Percentiles rank a stretch among this genome's conserved stretches.
Conservation (phyloP, 2,329 filamentous ascomycete species). For the Verticillium nonalfalfae region DNA sequence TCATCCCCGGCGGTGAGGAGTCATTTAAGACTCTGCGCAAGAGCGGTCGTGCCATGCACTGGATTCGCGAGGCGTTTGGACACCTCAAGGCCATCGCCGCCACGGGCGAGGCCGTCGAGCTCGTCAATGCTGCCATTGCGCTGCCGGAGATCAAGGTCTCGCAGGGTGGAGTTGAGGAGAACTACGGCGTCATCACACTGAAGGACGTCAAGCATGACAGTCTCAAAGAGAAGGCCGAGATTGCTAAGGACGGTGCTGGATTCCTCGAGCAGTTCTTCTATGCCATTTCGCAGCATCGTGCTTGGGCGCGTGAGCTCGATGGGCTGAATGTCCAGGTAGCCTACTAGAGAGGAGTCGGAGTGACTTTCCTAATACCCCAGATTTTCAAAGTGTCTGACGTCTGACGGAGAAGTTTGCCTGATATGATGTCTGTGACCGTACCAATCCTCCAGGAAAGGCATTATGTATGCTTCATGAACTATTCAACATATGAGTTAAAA, state of each 20-base stretch:
- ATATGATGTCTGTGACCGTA: too few relatives aligned
- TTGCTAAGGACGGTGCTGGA: slow-evolving; percentile 59
- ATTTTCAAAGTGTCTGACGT: too few relatives aligned
- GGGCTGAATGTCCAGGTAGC: slow-evolving; percentile 62
- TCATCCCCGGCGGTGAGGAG: slow-evolving; percentile 65
- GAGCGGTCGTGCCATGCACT: slow-evolving; percentile 69
- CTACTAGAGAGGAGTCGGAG: slow-evolving; percentile 40
- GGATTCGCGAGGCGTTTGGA: slow-evolving; percentile 73
- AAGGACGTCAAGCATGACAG: slow-evolving; percentile 44
- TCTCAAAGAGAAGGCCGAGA: slow-evolving; percentile 54
- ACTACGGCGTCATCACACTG: slow-evolving; percentile 73
- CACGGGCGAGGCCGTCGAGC: slow-evolving; percentile 62
- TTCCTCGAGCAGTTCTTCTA: slow-evolving; percentile 68
- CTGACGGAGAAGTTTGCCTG: too few relatives aligned
- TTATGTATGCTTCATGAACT: too few relatives aligned
- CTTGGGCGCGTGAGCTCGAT: slow-evolving; percentile 67
- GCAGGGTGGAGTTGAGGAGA: slow-evolving; percentile 48
- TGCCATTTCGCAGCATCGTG: slow-evolving; percentile 65
- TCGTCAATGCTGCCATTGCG: slow-evolving; percentile 46
- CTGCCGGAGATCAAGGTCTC: slow-evolving; percentile 36
- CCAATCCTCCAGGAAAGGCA: too few relatives aligned
- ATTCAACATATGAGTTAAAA: too few relatives aligned
- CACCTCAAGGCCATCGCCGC: slow-evolving; percentile 76
- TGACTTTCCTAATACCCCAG: neutral
- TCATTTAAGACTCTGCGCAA: slow-evolving; percentile 56